phyloP scores from a whole-genome alignment of 805 yeast species.

The Candida morakotiae region DNA sequence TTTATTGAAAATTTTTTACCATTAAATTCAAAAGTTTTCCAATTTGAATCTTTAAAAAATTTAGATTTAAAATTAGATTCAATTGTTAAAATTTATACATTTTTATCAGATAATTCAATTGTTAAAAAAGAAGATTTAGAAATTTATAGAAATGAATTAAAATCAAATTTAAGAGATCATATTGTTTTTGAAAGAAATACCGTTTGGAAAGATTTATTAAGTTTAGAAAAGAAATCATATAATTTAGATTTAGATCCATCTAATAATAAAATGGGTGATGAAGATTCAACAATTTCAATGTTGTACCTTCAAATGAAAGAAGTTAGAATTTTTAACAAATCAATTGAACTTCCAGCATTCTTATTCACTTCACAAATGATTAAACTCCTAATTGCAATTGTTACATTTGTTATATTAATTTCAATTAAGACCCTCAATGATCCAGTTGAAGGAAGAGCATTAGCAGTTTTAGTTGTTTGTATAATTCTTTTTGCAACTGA shows the following conservation, averaged over 20 bases:
- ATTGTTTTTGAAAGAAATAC: conserved; percentile 97
- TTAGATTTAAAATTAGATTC: conserved; percentile 54
- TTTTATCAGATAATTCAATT: conserved; percentile 29
- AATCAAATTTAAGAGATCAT: conserved; percentile 72
- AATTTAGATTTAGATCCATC: conserved; percentile 21
- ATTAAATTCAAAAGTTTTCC: conserved; percentile 53
- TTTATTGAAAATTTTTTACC: conserved; percentile 49
- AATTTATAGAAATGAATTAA: conserved; percentile 41
- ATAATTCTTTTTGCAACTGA: conserved; percentile 52
- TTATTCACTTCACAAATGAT: conserved; percentile 45
- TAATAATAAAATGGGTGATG: conserved; percentile 24
- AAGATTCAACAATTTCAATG: conserved; percentile 12
- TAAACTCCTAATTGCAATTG: conserved; percentile 45
- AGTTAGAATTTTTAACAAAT: conserved; percentile 13
- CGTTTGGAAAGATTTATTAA: conserved; percentile 96
- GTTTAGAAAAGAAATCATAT: conserved; percentile 42
- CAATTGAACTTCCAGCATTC: conserved; percentile 41
- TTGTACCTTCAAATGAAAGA: conserved; percentile 17
- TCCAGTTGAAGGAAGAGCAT: conserved; percentile 64
- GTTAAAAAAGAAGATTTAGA: conserved; percentile 40
- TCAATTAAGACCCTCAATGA: conserved; percentile 58
- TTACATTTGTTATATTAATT: conserved; percentile 51
- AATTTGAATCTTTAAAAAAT: conserved; percentile 23
- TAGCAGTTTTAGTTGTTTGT: conserved; percentile 59
- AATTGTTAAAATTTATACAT: conserved; percentile 52